Evolutionary conservation across 2,329 filamentous ascomycete genomes (phyloP), one percentile per base, ranked within the genome.

Genomic region (Volutella citrinella): DNA sequence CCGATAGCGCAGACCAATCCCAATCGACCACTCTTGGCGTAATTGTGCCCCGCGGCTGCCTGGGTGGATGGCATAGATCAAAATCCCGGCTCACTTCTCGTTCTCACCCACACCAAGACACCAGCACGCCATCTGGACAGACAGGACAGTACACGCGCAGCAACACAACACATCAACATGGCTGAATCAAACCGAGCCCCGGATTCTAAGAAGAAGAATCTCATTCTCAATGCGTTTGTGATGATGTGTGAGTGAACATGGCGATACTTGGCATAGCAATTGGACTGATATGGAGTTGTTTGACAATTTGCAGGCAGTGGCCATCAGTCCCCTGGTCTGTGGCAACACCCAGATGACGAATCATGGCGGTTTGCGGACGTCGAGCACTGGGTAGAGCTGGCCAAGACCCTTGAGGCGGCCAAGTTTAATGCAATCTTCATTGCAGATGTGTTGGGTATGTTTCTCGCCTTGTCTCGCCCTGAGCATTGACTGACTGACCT

Each of bases 371-470:
- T 84, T 56, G 78, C 78, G 41, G 66, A 73, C 17, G 61, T 80
- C 20, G 61, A 74, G 6, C 74, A 82, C 40, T 84, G 80, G 79
- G 68, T 74, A 1, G 66, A 76, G 31, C 58, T 84, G 0, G 79
- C 78, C 0, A 67, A 80, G 40, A 59, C 77, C 1, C 68, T 82
- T 1, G 79, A 83, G 43, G 62, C 68, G 1, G 78, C 74, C 19
- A 78, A 80, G 33, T 81, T 83, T 44, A 77, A 82, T 34, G 78
- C 76, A 10, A 78, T 83, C 21, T 83, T 83, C 56, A 79, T 84
- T 32, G 80, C 80, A 1, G 80, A 84, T 51, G 78, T 82, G 0
- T 66, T 84, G 2, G 72, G 69, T 66, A 55, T 34, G 42, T 5
- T 1, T 12, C 11, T 11, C n/a, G 8, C 5, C 1, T 8, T 17